A percentile compares a stretch with the other conserved stretches of the same genome.
These are phyloP conservation scores for Trichoderma aggressivum DNA, from an alignment of 2,329 filamentous ascomycete genomes.

Conservation along the genomic window DNA sequence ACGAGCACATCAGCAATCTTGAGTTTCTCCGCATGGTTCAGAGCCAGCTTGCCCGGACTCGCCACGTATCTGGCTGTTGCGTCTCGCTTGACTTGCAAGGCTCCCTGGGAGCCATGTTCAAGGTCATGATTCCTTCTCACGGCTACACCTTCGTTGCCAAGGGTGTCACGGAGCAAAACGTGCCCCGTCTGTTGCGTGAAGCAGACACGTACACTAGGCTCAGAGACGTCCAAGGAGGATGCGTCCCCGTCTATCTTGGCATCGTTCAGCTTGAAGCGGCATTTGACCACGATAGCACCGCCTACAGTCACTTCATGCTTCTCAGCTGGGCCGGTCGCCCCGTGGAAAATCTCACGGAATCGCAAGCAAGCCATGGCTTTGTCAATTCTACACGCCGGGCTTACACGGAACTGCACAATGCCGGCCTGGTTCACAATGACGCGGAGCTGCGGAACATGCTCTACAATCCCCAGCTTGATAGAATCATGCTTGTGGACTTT, in stretches of 20 bases:
- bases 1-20: neutral
- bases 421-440: conserved; percentile 29
- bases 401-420: conserved; percentile 18
- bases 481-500: conserved; percentile 35
- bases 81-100: conserved; percentile 30
- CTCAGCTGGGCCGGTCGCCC: conserved; percentile 29
- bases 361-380: neutral
- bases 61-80: neutral
- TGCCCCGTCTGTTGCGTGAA: conserved; percentile 28
- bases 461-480: conserved; percentile 25
- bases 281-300: conserved; percentile 31
- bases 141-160: conserved; percentile 41
- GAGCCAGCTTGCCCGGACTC: neutral
- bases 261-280: conserved; percentile 28
- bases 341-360: neutral
- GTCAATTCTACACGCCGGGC: conserved; percentile 1
- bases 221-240: conserved; percentile 30
- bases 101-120: conserved; percentile 35
- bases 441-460: conserved; percentile 33
- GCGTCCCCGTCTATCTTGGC: conserved; percentile 37
- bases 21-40: neutral
- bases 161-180: conserved; percentile 31
- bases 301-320: conserved; percentile 34
- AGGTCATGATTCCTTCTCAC: conserved; percentile 33
- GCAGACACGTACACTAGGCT: conserved; percentile 32